Conservation (phyloP, 495 filamentous ascomycete species). For the Bathelium albidoporum region DNA sequence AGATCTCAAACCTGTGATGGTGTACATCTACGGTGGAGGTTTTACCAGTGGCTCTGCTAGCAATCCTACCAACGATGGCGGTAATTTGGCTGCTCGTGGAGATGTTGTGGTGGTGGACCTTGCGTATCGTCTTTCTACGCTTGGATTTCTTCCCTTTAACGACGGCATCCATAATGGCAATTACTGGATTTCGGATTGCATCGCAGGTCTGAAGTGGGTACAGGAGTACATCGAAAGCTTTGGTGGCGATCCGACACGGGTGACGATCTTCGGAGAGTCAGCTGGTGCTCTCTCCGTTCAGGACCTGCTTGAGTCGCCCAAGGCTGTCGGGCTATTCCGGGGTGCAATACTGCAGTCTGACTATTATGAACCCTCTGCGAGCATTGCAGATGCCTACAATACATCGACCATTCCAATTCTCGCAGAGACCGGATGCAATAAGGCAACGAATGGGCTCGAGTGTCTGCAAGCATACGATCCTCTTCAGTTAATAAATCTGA, state of each 20-base stretch:
- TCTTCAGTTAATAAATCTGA: constrained; percentile 10
- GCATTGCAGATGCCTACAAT: constrained; percentile 8
- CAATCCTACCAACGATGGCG: constrained; percentile 33
- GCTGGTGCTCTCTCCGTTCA: constrained; percentile 25
- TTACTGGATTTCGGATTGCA: constrained; percentile 19
- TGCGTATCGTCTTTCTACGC: constrained; percentile 17
- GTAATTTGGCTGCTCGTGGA: constrained; percentile 36
- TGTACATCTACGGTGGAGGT: constrained; percentile 34
- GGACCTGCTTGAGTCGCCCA: constrained; percentile 13
- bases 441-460: constrained; percentile 11
- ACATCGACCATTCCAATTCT: constrained; percentile 13
- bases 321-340: constrained; percentile 10
- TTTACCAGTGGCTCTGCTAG: constrained; percentile 28
- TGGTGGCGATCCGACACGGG: constrained; percentile 32
- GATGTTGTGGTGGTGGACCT: constrained; percentile 36
- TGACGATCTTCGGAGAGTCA: constrained; percentile 65
- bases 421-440: constrained; percentile 18
- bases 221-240: constrained; percentile 28
- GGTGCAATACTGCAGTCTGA: constrained; percentile 21
- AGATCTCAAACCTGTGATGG: constrained; percentile 26
- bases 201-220: constrained; percentile 27
- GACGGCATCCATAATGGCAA: constrained; percentile 22
- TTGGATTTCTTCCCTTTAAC: constrained; percentile 19
- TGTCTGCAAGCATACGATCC: constrained; percentile 18
- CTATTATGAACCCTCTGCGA: constrained; percentile 10